Percentiles rank a stretch among this genome's conserved stretches.
These are phyloP conservation scores for Acanthamoeba healyi DNA, from an alignment of 208 protist species.

Conservation along the genomic window DNA sequence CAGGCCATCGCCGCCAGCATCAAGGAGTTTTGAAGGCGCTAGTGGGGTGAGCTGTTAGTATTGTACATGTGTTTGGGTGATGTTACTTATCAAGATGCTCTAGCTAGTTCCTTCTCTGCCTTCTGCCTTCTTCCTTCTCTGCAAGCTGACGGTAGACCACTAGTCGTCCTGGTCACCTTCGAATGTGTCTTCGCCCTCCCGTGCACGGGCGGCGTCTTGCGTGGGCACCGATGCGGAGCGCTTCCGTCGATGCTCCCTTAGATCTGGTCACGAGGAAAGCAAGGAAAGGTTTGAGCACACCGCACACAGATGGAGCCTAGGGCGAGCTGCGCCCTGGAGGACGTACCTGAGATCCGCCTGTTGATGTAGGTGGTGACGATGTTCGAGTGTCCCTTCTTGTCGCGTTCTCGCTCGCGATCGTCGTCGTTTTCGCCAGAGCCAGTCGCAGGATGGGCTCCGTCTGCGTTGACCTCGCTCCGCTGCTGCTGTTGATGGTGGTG, in stretches of 20 bases:
- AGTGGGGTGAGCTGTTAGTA: no score
- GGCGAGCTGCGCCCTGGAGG: no score
- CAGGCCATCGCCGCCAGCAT: slow-evolving; percentile 17
- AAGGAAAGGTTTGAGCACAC: no score
- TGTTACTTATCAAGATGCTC: no score
- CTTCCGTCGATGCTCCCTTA: not conserved
- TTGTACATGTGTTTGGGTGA: no score
- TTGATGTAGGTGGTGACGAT: slow-evolving; percentile 26
- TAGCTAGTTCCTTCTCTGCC: no score
- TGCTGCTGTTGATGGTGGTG: not conserved
- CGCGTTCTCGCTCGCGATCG: not conserved
- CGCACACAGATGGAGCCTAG: no score
- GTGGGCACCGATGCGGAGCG: slow-evolving; percentile 8
- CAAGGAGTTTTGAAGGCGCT: not conserved
- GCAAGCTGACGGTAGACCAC: no score
- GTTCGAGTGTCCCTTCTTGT: slow-evolving; percentile 35
- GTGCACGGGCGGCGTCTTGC: no score
- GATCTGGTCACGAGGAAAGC: no score
- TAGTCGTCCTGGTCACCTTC: not conserved
- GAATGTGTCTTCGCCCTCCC: not conserved
- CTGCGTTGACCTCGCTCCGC: not conserved
- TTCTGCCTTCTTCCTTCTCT: no score
- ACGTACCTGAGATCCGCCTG: not conserved
- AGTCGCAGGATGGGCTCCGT: not conserved
- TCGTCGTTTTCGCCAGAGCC: not conserved